Base-by-base conservation (phyloP, 2,329 filamentous ascomycete genomes). In the Neofusicoccum umdonicola region DNA sequence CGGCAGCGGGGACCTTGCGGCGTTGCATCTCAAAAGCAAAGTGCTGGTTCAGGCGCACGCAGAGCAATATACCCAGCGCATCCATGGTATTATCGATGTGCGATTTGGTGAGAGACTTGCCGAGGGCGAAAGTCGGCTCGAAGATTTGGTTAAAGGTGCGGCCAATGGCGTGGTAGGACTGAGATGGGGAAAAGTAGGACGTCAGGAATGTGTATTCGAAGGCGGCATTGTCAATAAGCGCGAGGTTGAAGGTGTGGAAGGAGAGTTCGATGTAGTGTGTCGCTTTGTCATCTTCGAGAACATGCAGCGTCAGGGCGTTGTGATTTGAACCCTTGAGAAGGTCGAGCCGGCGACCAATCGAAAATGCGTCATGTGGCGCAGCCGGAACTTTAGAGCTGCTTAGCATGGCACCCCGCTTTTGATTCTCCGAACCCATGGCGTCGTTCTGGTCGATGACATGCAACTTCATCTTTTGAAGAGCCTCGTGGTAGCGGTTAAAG, bases 181-280 rank as follows among this genome's bases (percentile, higher is more conserved):
- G 82, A 11, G 90, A 84, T 0, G 92, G 89, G 7, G 90, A 87
- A 80, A 99, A 98, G 80, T 97, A 97, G 15, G 91, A 86, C 0
- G 91, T 91, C 64, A 98, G 84, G 74, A 99, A 98, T 2, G 91
- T 93, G 78, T 98, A 99, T 76, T 99, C 96, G 39, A 93, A 91
- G 1, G 91, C 93, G 0, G 93, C 90, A 71, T 99, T 99, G 78
- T 99, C 95, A 67, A 97, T 85, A 19, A 99, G 83, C 0, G 95
- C 94, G 51, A 97, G 85, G 73, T 98, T 98, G 81, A 97, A 97
- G 74, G 96, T 93, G 45, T 93, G 88, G 77, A 99, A 99, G 0
- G 92, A 90, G 0, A 90, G 85, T 79, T 99, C 95, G 6, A 97
- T 85, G 70, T 96, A 95, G 74, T 98, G 93, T 1, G 88, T 88